Percentiles rank a stretch among this genome's conserved stretches.
phyloP scores from a whole-genome alignment of 2,329 filamentous ascomycete species.

The Beauveria caledonica region DNA sequence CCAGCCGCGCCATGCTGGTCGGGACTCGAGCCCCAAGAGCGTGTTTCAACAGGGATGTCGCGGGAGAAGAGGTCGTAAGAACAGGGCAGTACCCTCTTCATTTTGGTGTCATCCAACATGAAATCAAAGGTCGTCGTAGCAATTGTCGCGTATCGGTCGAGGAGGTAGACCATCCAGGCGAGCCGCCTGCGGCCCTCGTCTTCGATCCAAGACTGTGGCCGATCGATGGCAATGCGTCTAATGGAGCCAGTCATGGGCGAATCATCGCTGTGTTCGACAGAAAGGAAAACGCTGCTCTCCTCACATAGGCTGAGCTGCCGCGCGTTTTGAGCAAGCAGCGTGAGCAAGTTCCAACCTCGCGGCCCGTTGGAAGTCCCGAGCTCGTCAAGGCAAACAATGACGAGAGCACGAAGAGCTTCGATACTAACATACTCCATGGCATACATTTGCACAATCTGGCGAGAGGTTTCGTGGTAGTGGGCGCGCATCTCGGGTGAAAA shows the following conservation, averaged over 20 bases:
- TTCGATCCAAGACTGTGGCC: conserved; percentile 36
- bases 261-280: conserved; percentile 23
- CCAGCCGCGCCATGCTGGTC: conserved; percentile 19
- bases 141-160: conserved; percentile 36
- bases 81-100: conserved; percentile 33
- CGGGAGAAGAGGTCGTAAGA: conserved; percentile 37
- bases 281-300: conserved; percentile 31
- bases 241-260: conserved; percentile 27
- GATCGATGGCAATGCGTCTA: conserved; percentile 25
- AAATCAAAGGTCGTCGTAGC: conserved; percentile 34
- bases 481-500: conserved; percentile 29
- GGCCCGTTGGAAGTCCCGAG: conserved; percentile 35
- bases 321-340: conserved; percentile 30
- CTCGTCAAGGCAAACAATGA: conserved; percentile 34
- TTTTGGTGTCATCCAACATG: conserved; percentile 30
- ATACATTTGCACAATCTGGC: conserved; percentile 32
- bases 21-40: conserved; percentile 20
- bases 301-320: conserved; percentile 31
- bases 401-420: conserved; percentile 29
- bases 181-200: conserved; percentile 34
- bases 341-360: conserved; percentile 33
- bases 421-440: conserved; percentile 34
- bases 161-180: conserved; percentile 38
- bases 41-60: conserved; percentile 35
- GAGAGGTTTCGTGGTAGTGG: conserved; percentile 32